Conservation (phyloP, 371 early-diverging fungal species). For the Rhizopus stolonifer region DNA sequence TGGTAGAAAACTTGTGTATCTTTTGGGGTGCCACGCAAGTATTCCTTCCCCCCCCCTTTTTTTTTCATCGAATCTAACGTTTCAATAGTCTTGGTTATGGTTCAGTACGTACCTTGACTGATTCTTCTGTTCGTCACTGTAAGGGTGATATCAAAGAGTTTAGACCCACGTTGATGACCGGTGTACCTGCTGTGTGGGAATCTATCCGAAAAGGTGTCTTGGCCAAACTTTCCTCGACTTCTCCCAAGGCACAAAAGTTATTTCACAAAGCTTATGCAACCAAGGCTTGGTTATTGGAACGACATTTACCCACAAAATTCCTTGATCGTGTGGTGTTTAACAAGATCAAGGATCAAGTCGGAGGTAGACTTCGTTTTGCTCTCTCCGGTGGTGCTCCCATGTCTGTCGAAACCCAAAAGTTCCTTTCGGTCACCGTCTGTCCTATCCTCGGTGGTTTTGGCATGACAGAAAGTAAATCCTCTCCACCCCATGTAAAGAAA, state of each 20-base stretch:
- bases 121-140: slow-evolving; percentile 90
- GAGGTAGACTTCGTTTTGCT: slow-evolving; percentile 87
- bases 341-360: slow-evolving; percentile 87
- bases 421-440: slow-evolving; percentile 81
- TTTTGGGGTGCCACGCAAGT: slow-evolving; percentile 66
- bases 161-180: slow-evolving; percentile 89
- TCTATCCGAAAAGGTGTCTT: slow-evolving; percentile 87
- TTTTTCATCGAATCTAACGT: background rate
- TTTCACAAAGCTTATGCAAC: slow-evolving; percentile 75
- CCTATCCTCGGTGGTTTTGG: slow-evolving; percentile 93
- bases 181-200: slow-evolving; percentile 94
- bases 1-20: slow-evolving; percentile 75
- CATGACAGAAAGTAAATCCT: slow-evolving; percentile 55
- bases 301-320: slow-evolving; percentile 66
- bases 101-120: slow-evolving; percentile 81
- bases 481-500: background rate
- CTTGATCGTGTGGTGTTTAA: slow-evolving; percentile 88
- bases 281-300: slow-evolving; percentile 73
- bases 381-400: slow-evolving; percentile 96
- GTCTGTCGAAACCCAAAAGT: slow-evolving; percentile 79
- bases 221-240: slow-evolving; percentile 64
- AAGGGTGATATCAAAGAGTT: slow-evolving; percentile 92
- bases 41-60: no score
- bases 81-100: slow-evolving; percentile 81
- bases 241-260: slow-evolving; percentile 66